A percentile compares a stretch with the other conserved stretches of the same genome.
These are phyloP conservation scores for Saccharomyces hybrid DNA, from an alignment of 1,139 yeast species.

Conservation along the genomic window DNA sequence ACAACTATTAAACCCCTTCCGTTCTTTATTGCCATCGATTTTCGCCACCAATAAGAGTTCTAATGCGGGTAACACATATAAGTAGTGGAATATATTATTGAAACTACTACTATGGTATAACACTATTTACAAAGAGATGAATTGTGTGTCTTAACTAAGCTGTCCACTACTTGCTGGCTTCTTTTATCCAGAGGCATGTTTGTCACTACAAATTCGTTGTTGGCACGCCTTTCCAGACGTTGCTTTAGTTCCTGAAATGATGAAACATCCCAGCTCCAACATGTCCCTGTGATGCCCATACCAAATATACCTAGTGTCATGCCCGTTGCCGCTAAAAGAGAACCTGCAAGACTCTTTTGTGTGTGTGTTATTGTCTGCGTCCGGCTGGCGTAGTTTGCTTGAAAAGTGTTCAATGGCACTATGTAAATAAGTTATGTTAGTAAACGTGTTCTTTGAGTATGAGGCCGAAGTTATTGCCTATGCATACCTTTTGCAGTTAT, in stretches of 20 bases:
- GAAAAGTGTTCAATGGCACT: neutral
- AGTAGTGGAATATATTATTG: neutral
- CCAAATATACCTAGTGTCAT: constrained; percentile 66
- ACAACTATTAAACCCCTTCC: neutral
- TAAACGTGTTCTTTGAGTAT: neutral
- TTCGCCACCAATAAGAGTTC: neutral
- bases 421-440: neutral
- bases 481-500: constrained; percentile 57
- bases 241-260: constrained; percentile 31
- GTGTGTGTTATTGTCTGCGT: constrained; percentile 35
- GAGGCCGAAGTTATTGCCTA: neutral
- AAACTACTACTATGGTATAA: neutral
- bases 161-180: neutral
- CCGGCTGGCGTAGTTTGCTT: constrained; percentile 34
- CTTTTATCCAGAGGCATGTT: neutral
- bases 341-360: neutral
- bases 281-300: constrained; percentile 66
- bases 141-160: neutral
- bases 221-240: neutral
- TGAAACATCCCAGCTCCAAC: constrained; percentile 75
- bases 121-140: neutral
- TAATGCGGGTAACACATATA: neutral
- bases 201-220: neutral
- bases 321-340: constrained; percentile 40
- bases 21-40: neutral